Base-by-base conservation (phyloP, 2,329 filamentous ascomycete species). In the Diatrype stigma region DNA sequence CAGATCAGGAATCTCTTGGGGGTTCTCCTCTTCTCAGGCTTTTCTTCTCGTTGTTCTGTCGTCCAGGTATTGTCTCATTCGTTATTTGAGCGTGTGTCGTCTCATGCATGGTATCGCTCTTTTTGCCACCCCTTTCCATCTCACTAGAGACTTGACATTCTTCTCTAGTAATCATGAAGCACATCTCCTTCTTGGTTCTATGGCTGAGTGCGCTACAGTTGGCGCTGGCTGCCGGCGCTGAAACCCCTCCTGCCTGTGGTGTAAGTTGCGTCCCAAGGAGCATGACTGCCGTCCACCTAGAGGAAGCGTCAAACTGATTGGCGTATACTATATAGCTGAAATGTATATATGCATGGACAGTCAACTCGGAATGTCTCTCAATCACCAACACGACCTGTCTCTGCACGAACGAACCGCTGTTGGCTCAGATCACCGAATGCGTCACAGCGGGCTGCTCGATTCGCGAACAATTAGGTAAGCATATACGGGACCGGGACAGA, bases 361-460 rank as follows among this genome's bases (percentile, higher is more conserved):
- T 40, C 37, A 51, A 49, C 21, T 56, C 56, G 45, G 48, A 49
- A 32, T 61, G 57, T 34, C 26, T 6, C 6, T 40, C 51, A 11
- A 3, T 50, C n/a, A 52, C 49, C 17, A 56, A 64, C 37, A 44
- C 50, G 5, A 51, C 59, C 11, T 64, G 62, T 46, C 54, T 62
- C 35, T 64, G 62, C 46, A 52, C 51, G n/a, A 60, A 63, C 45
- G 51, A 50, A 28, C 30, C 45, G 17, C 51, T 64, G 16, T 54
- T 52, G 37, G 55, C 51, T 10, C 38, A 59, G 22, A 61, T 64
- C 23, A 58, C 62, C 30, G 51, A 52, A 23, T 65, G 63, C n/a
- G 58, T 65, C 6, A 44, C 45, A 4, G 23, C 51, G 21, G 60
- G 51, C 47, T 65, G 63, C 49, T 58, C 62, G 19, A 56, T 63